Conservation (phyloP, 352 stramenopile genomes). For the Detonula confervacea region DNA sequence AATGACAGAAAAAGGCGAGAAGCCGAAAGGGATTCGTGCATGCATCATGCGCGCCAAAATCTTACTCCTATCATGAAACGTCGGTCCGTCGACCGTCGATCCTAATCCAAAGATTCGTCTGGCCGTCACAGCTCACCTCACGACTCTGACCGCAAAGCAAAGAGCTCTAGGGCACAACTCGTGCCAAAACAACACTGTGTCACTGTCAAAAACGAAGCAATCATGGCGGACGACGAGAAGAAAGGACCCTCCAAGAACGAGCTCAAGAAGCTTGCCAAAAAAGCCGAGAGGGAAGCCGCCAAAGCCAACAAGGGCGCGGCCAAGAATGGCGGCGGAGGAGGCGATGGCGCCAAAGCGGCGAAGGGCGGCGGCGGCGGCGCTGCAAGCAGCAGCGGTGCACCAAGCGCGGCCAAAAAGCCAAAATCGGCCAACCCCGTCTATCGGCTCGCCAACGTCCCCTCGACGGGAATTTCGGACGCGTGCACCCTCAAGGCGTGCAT, state of each 20-base stretch:
- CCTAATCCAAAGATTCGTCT: too few species aligned
- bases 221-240: constrained; percentile 18
- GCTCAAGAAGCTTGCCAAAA: constrained; percentile 82
- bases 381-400: neutral
- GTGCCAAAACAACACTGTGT: constrained; percentile 9
- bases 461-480: constrained; percentile 9
- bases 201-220: too few species aligned
- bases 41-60: too few species aligned
- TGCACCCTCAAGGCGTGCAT: constrained; percentile 74
- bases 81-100: too few species aligned
- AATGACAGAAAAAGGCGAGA: too few species aligned
- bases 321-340: constrained; percentile 12
- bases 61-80: too few species aligned
- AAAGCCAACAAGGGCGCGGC: constrained; percentile 54
- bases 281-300: constrained; percentile 76
- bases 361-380: neutral
- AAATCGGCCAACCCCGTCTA: constrained; percentile 24
- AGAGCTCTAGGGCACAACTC: too few species aligned
- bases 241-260: constrained; percentile 77
- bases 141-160: too few species aligned
- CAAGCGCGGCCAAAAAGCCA: constrained; percentile 8
- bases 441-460: constrained; percentile 27
- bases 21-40: too few species aligned
- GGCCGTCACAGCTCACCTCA: too few species aligned
- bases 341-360: neutral